Evolutionary conservation across 805 yeast species (phyloP).

Genomic region (Saccharomycopsis sp.): DNA sequence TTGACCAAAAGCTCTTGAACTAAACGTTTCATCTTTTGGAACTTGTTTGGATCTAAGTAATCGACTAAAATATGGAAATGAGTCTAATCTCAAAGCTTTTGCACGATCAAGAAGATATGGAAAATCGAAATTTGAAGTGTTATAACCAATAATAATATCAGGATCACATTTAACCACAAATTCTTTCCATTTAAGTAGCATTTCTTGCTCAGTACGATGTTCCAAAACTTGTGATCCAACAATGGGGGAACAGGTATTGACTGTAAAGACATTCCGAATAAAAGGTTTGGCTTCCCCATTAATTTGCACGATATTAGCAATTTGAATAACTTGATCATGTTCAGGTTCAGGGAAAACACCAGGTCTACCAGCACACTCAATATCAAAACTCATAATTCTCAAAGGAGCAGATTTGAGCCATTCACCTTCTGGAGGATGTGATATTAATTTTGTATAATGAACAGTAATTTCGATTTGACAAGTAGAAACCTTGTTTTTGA

Average conservation of each 20-base stretch:
- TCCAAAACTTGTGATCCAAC: constrained; percentile 88
- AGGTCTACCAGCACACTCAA: constrained; percentile 96
- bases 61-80: constrained; percentile 85
- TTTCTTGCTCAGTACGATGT: constrained; percentile 62
- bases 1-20: constrained; percentile 94
- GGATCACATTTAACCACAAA: constrained; percentile 83
- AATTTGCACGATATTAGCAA: constrained; percentile 84
- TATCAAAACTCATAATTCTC: constrained; percentile 88
- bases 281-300: constrained; percentile 84
- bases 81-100: constrained; percentile 45
- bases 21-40: constrained; percentile 69
- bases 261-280: constrained; percentile 88
- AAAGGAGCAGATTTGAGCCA: constrained; percentile 91
- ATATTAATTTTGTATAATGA: constrained; percentile 53
- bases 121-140: constrained; percentile 87
- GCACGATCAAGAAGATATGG: constrained; percentile 92
- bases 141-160: constrained; percentile 94
- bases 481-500: constrained; percentile 43
- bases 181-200: constrained; percentile 80
- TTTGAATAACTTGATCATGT: constrained; percentile 90
- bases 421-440: constrained; percentile 87
- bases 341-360: constrained; percentile 96
- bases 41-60: constrained; percentile 59
- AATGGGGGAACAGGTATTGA: constrained; percentile 82
- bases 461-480: constrained; percentile 81